These are phyloP conservation scores for Geopyxis carbonaria DNA, from an alignment of 495 filamentous ascomycete genomes.

Conservation along the genomic window DNA sequence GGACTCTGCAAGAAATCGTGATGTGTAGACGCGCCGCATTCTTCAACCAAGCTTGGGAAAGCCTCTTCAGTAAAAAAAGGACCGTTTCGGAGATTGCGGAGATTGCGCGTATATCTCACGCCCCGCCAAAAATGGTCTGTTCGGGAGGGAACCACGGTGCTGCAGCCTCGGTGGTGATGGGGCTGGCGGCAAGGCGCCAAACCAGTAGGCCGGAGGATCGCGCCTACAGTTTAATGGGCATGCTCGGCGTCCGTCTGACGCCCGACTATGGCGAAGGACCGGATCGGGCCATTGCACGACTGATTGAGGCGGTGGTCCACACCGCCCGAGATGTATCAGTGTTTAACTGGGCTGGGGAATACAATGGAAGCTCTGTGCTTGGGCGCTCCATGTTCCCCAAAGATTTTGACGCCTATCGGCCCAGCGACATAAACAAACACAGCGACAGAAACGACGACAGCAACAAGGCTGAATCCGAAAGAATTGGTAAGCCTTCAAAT, in stretches of 20 bases:
- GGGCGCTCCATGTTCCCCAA: constrained; percentile 3
- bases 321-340: constrained; percentile 6
- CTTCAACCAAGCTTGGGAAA: constrained; percentile 2
- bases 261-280: constrained; percentile 6
- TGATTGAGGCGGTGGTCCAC: constrained; percentile 1
- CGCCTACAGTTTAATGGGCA: constrained; percentile 6
- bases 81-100: constrained; percentile 2
- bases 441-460: too few relatives aligned
- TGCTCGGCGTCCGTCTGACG: constrained; percentile 3
- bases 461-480: too few relatives aligned
- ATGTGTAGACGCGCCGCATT: constrained; percentile 3
- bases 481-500: too few relatives aligned
- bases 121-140: not conserved
- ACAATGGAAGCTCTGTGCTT: not conserved
- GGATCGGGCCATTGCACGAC: not conserved
- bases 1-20: constrained; percentile 7
- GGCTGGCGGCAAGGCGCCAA: not conserved
- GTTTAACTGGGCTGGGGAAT: constrained; percentile 8
- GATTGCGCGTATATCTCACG: not conserved
- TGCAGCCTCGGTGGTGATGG: constrained; percentile 1
- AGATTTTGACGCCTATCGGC: not conserved
- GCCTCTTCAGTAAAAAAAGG: too few relatives aligned
- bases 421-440: too few relatives aligned
- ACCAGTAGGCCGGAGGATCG: constrained; percentile 2
- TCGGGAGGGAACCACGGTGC: not conserved